phyloP scores from a whole-genome alignment of 1,284 basidiomycete genomes.

The Cutaneotrichosporon mucoides region DNA sequence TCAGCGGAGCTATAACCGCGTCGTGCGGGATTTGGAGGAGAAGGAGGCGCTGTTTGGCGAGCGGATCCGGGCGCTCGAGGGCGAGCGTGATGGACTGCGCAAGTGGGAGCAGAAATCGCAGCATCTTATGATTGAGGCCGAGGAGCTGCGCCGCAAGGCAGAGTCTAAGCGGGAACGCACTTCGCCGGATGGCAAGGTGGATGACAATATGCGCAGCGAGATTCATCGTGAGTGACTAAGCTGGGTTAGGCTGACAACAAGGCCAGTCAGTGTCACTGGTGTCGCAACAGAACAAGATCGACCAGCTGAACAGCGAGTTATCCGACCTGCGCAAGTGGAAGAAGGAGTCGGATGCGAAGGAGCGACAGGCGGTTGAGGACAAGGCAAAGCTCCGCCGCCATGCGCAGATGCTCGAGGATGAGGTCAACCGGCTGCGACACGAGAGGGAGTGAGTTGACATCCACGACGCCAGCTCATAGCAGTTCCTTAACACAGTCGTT shows the following conservation, averaged over 20 bases:
- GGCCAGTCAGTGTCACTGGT: conserved; percentile 38
- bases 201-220: conserved; percentile 34
- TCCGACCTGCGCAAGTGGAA: conserved; percentile 36
- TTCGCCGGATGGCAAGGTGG: conserved; percentile 20
- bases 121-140: conserved; percentile 39
- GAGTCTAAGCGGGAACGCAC: conserved; percentile 16
- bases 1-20: conserved; percentile 2
- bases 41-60: conserved; percentile 20
- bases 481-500: conserved; percentile 43
- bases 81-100: conserved; percentile 27
- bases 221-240: conserved; percentile 33
- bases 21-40: conserved; percentile 1
- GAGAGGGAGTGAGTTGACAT: conserved; percentile 44
- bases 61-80: conserved; percentile 31
- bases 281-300: conserved; percentile 31
- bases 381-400: conserved; percentile 37
- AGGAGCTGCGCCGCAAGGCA: conserved; percentile 34
- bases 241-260: conserved; percentile 10
- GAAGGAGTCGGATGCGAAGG: conserved; percentile 37
- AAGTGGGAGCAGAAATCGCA: conserved; percentile 37
- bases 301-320: conserved; percentile 35
- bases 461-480: not conserved
- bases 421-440: conserved; percentile 39
- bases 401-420: conserved; percentile 32
- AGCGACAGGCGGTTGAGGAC: conserved; percentile 28